Evolutionary conservation across 208 protist species (phyloP), one percentile per base, ranked within the genome.

Genomic region (Trypanosoma platydactyli): DNA sequence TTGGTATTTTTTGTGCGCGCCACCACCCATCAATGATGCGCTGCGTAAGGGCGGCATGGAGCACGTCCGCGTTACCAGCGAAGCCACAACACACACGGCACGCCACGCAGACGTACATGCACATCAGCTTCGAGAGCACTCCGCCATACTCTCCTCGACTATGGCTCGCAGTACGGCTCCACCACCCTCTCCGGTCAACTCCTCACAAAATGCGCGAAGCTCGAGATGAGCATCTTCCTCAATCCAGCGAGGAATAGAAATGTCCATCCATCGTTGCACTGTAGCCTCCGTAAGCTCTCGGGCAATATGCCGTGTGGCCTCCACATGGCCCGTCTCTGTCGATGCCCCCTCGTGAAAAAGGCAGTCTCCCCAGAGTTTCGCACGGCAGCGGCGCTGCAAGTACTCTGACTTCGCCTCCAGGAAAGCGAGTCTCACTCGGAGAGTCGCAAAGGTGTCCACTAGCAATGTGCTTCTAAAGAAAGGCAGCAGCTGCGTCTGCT

Each of bases 161-260:
- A 68, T 40, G n/a, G 16, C 24, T 33, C 24, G 60, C 49, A 65
- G 44, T 42, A 33, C 33, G 9, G 22, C 9, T 29, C 49, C 24
- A 27, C 38, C 25, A 22, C 2, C 40, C 15, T 29, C 51, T 29
- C 13, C 33, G 0, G 55, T 50, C 29, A 59, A 7, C 1, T 59
- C 60, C 0, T n/a, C 40, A 68, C 40, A 68, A 41, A 68, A 52
- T 22, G 29, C 52, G 41, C n/a, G 16, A 1, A 68, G 25, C 40
- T 59, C 62, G 15, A 24, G 42, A 18, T 68, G 52, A 3, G 51
- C 22, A 50, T 68, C 52, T 29, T 57, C 61, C 27, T 66, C 61
- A 11, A 59, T 27, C 62, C 62, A 57, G 18, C 49, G 38, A 7
- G 6, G 49, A 2, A 66, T 16, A 25, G 61, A 22, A 45, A 66